Evolutionary conservation across 78 protist species (phyloP).

Genomic region (Neovahlkampfia damariscottae): DNA sequence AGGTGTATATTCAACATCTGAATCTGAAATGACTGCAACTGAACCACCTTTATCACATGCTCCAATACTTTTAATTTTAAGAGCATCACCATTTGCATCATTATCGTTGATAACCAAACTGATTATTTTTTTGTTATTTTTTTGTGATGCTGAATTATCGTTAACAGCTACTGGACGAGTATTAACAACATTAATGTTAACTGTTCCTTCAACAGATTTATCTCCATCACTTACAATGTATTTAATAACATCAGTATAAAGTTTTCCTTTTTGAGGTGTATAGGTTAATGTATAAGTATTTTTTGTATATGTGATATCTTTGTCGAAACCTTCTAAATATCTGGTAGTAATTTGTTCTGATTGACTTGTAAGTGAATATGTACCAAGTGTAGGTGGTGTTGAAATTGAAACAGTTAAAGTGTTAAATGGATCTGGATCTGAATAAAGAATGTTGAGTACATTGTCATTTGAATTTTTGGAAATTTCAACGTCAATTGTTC

Average conservation of each 20-base stretch:
- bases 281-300: not conserved
- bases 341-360: not conserved
- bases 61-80: not conserved
- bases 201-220: not conserved
- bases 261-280: not conserved
- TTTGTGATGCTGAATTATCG: not conserved
- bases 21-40: not conserved
- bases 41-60: not conserved
- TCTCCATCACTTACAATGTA: not conserved
- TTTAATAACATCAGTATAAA: not conserved
- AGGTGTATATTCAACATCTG: not conserved
- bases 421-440: not conserved
- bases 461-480: not conserved
- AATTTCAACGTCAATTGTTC: not conserved
- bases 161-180: not conserved
- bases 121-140: not conserved
- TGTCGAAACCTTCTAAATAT: not conserved
- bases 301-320: not conserved
- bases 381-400: not conserved
- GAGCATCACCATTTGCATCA: not conserved
- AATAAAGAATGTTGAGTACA: not conserved
- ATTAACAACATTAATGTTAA: not conserved
- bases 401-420: not conserved
- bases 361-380: not conserved
- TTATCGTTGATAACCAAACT: not conserved